phyloP scores from a whole-genome alignment of 139 green algal genomes.

The Haematococcus lacustris region DNA sequence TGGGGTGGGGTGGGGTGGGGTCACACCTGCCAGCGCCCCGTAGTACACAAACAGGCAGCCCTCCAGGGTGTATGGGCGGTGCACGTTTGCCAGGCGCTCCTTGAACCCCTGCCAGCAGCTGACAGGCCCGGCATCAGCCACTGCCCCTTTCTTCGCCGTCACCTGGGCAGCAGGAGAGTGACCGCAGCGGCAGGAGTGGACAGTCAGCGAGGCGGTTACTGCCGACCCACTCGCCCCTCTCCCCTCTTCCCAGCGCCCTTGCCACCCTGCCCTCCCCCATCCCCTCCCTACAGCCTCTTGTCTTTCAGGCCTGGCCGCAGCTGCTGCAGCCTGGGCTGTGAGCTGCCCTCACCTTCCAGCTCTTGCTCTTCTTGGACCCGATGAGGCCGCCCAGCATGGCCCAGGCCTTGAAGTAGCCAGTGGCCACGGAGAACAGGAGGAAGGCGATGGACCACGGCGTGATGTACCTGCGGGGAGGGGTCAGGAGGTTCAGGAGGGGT shows the following conservation, averaged over 20 bases:
- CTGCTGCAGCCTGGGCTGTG: background rate
- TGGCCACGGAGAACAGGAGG: slow-evolving; percentile 40
- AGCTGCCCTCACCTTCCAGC: slow-evolving; percentile 39
- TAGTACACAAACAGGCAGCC: background rate
- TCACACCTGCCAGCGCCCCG: background rate
- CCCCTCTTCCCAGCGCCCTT: background rate
- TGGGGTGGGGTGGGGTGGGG: background rate
- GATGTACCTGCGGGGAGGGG: slow-evolving; percentile 32
- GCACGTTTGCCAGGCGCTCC: background rate
- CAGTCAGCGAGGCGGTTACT: background rate
- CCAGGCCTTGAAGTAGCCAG: slow-evolving; percentile 47
- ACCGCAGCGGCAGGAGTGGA: background rate
- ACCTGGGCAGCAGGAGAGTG: background rate
- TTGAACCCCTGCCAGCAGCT: background rate
- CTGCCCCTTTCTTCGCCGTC: background rate
- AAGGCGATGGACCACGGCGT: slow-evolving; percentile 45
- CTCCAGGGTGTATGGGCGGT: background rate
- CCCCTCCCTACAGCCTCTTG: background rate
- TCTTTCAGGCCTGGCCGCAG: background rate
- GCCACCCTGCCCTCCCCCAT: background rate
- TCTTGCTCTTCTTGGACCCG: slow-evolving; percentile 50
- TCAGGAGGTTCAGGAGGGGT: too few species aligned
- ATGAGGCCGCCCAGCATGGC: slow-evolving; percentile 49
- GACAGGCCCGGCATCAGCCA: background rate
- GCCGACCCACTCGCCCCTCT: background rate